Evolutionary conservation across 2,329 filamentous ascomycete genomes (phyloP), one percentile per base, ranked within the genome.

Genomic region (Pseudocercospora pini-densiflorae): DNA sequence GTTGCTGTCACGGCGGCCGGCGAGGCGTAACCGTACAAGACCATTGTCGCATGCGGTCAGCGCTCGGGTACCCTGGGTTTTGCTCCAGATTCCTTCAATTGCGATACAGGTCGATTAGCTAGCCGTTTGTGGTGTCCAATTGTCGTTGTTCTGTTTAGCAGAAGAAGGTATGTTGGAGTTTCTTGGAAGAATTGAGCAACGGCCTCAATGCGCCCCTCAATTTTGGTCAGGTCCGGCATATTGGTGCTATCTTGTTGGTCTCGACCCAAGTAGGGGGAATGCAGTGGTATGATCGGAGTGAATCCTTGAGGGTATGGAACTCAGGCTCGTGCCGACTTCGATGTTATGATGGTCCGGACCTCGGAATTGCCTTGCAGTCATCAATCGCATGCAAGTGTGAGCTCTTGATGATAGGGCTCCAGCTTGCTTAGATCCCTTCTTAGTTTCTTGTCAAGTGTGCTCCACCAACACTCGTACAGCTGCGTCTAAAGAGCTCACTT

Each of bases 11-110:
- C 64, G 40, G 54, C 21, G 12, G 54, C 21, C 16, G 51, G 55
- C 2, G 64, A 60, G 4, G 64, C 64, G 36, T 61, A 66, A 54
- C 64, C 64, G 47, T 63, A 40, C 7, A 66, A 29, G 19, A 64
- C 55, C 55, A 59, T 59, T n/a, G 8, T 59, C 14, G 29, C n/a
- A 21, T 19, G 2, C n/a, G n/a, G 55, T 12, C 27, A 31, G 45
- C 33, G 14, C 33, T 3, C 1, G 12, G 3, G 33, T 12, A 12
- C 33, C 4, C 14, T 33, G 1, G 10, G 10, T 5, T 5, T 5
- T 33, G 31, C 31, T 36, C 33, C 33, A 36, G 12, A 16, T 36
- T 36, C 10, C 5, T 36, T 5, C 33, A 16, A 5, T 12, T 36
- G 33, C 33, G 33, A 16, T 36, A 5, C 12, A 33, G 31, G 33